These are phyloP conservation scores for Ophiocordyceps camponoti-rufipedis DNA, from an alignment of 2,329 filamentous ascomycete species.

Conservation along the genomic window DNA sequence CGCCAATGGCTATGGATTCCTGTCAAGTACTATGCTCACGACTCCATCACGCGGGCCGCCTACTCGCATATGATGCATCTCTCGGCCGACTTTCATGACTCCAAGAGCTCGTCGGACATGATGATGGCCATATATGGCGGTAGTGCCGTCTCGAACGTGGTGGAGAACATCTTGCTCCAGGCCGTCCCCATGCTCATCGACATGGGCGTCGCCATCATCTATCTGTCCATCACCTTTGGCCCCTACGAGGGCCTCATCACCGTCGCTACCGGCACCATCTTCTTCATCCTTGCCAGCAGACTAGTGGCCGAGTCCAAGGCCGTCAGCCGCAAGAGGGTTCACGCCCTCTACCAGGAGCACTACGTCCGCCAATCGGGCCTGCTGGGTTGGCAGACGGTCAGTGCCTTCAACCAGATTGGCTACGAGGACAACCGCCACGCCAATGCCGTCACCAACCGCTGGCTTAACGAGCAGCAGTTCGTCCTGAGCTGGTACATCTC, in stretches of 20 bases:
- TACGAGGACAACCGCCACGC: constrained; percentile 37
- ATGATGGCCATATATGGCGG: constrained; percentile 37
- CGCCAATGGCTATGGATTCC: constrained; percentile 38
- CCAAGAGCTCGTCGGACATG: constrained; percentile 40
- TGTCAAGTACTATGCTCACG: constrained; percentile 37
- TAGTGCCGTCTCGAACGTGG: constrained; percentile 31
- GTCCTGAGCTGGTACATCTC: constrained; percentile 28
- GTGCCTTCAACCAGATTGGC: constrained; percentile 38
- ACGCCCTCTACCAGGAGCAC: constrained; percentile 35
- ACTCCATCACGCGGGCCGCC: constrained; percentile 32
- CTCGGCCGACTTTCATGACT: constrained; percentile 43
- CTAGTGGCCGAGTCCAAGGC: constrained; percentile 31
- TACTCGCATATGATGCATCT: constrained; percentile 42
- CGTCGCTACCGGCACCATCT: constrained; percentile 36
- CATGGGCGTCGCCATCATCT: constrained; percentile 38
- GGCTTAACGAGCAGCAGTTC: constrained; percentile 18
- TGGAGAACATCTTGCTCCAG: constrained; percentile 39
- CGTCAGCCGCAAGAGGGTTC: constrained; percentile 30
- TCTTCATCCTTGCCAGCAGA: constrained; percentile 32
- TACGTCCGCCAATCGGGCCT: constrained; percentile 36
- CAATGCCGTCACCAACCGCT: constrained; percentile 25
- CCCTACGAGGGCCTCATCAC: constrained; percentile 46
- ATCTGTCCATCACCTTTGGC: constrained; percentile 38
- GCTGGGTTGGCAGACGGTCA: constrained; percentile 40
- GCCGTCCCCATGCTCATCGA: constrained; percentile 43